phyloP scores from a whole-genome alignment of 225 moss, liverwort and hornwort genomes.

The Polytrichum formosum region DNA sequence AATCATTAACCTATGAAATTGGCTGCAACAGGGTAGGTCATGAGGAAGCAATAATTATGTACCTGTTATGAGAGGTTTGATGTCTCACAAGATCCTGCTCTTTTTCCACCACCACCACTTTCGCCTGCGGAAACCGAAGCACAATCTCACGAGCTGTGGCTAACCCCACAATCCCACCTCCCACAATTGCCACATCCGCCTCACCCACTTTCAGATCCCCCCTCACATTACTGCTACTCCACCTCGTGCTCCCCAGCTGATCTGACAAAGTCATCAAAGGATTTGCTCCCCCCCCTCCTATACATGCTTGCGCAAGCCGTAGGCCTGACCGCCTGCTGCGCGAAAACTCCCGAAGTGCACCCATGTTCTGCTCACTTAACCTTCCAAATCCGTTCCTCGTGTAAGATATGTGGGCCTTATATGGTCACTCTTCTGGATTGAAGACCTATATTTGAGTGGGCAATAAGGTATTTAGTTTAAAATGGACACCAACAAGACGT shows the following conservation, averaged over 20 bases:
- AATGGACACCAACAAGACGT: too few relatives aligned
- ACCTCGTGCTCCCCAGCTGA: constrained; percentile 22
- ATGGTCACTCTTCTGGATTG: too few relatives aligned
- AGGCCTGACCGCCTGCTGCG: constrained; percentile 13
- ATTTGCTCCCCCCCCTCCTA: neutral
- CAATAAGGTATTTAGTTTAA: too few relatives aligned
- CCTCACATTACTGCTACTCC: constrained; percentile 45
- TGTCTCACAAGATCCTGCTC: constrained; percentile 71
- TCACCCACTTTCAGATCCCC: constrained; percentile 49
- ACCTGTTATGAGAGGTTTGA: constrained; percentile 91
- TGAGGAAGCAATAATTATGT: neutral
- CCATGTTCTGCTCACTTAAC: constrained; percentile 12
- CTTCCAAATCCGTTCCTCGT: too few relatives aligned
- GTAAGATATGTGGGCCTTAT: too few relatives aligned
- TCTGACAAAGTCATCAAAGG: neutral
- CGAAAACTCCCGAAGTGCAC: constrained; percentile 22
- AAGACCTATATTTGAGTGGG: too few relatives aligned
- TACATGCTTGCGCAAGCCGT: constrained; percentile 13
- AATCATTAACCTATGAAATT: too few relatives aligned
- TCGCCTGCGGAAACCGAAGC: constrained; percentile 57
- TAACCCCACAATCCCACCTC: constrained; percentile 79
- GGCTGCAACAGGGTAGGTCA: neutral
- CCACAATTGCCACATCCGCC: constrained; percentile 74
- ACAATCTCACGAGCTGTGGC: constrained; percentile 82
- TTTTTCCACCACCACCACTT: constrained; percentile 71